These are phyloP conservation scores for Chrysosphaeria jannelii DNA, from an alignment of 2,329 filamentous ascomycete genomes.

Conservation along the genomic window DNA sequence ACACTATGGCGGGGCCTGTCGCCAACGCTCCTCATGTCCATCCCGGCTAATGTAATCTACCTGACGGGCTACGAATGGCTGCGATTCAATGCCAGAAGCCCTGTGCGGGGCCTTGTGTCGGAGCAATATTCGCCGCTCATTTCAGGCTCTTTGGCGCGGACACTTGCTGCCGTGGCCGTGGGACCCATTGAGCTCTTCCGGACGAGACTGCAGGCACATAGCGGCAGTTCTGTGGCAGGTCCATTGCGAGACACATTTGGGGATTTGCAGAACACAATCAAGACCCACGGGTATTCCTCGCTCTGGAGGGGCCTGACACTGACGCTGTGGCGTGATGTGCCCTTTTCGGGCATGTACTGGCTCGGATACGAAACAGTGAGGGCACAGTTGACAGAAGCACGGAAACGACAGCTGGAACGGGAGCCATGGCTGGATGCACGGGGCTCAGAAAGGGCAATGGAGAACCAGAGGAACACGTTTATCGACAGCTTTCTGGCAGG, in stretches of 20 bases:
- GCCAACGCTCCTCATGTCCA: constrained; percentile 79
- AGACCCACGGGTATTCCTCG: constrained; percentile 42
- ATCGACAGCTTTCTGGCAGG: constrained; percentile 74
- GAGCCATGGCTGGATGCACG: too few species aligned
- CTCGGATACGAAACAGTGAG: constrained; percentile 81
- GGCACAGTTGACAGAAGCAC: constrained; percentile 35
- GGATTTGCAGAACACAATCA: constrained; percentile 54
- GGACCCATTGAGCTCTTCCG: constrained; percentile 83
- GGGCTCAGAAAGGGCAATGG: constrained; percentile 28
- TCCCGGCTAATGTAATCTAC: constrained; percentile 93
- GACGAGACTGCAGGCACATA: constrained; percentile 65
- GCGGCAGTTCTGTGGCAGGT: constrained; percentile 23
- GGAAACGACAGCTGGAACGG: constrained; percentile 20
- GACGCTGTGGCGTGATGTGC: constrained; percentile 88
- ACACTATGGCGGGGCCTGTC: constrained; percentile 82
- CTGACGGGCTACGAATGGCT: constrained; percentile 96
- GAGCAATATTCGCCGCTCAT: constrained; percentile 53
- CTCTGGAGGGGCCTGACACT: constrained; percentile 75
- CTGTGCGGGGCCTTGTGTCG: constrained; percentile 28
- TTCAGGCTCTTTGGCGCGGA: constrained; percentile 48
- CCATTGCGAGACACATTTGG: constrained; percentile 55
- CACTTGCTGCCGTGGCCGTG: constrained; percentile 55
- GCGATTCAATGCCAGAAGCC: constrained; percentile 41
- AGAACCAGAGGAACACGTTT: constrained; percentile 50
- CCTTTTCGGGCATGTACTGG: constrained; percentile 94